A percentile compares a stretch with the other conserved stretches of the same genome.
Evolutionary conservation across 208 protist genomes (phyloP).

Genomic region (Lotmaria passim): DNA sequence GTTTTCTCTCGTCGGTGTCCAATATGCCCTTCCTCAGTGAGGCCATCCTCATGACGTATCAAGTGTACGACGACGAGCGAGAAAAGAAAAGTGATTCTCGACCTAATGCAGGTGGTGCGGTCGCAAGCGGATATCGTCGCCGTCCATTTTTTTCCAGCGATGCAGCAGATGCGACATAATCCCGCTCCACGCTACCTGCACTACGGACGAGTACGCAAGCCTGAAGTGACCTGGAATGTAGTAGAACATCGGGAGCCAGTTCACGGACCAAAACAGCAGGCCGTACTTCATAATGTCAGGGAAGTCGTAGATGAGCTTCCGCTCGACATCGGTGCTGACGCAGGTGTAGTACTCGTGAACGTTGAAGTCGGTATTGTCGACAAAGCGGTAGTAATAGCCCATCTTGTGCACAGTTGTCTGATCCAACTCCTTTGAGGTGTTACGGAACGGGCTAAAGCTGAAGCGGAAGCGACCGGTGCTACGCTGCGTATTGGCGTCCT

Average conservation of each 20-base stretch:
- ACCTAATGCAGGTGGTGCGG: constrained; percentile 8
- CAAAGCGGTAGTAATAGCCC: constrained; percentile 62
- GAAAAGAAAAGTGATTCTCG: no score
- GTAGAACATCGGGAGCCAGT: constrained; percentile 88
- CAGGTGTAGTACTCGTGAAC: constrained; percentile 59
- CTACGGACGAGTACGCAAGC: constrained; percentile 59
- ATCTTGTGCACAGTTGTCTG: constrained; percentile 52
- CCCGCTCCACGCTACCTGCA: constrained; percentile 79
- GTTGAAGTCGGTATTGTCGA: constrained; percentile 59
- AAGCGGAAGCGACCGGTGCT: constrained; percentile 30
- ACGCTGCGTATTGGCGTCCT: constrained; percentile 18
- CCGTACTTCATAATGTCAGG: constrained; percentile 71
- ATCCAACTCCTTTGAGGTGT: constrained; percentile 28
- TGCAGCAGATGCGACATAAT: constrained; percentile 83
- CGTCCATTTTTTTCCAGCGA: constrained; percentile 37
- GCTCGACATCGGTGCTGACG: constrained; percentile 44
- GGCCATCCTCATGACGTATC: no score
- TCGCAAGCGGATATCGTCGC: constrained; percentile 21
- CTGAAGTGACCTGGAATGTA: constrained; percentile 81
- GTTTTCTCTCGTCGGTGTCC: no score
- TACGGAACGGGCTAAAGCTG: constrained; percentile 24
- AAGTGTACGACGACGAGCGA: no score
- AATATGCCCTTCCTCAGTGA: no score
- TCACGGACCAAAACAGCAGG: constrained; percentile 74
- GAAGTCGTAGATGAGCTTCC: constrained; percentile 66